Percentiles rank a stretch among this genome's conserved stretches.
Evolutionary conservation across 441 rosid species (phyloP).

Genomic region (Adansonia gregorii): DNA sequence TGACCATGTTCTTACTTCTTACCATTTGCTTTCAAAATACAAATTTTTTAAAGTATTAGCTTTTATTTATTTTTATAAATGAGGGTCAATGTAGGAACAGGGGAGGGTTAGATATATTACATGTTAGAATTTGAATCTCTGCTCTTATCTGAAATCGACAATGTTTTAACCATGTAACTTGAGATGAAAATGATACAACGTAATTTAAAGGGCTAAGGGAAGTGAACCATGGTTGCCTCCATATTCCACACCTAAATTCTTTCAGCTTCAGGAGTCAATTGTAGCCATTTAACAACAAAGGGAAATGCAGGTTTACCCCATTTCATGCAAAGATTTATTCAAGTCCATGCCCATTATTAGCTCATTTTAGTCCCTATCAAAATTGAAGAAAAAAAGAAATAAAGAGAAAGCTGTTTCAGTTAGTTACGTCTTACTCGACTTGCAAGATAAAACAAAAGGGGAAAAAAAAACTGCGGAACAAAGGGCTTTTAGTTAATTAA

Average conservation of each 20-base stretch:
- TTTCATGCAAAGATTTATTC: neutral
- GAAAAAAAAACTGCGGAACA: no score
- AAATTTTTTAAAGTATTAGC: neutral
- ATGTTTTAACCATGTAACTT: neutral
- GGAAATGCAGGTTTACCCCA: neutral
- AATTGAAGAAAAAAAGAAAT: neutral
- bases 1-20: no score
- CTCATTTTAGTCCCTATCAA: neutral
- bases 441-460: neutral
- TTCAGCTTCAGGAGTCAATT: neutral
- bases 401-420: neutral
- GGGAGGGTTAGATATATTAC: no score
- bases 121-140: no score
- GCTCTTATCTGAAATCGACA: neutral
- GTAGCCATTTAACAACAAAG: neutral
- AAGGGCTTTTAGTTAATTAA: no score
- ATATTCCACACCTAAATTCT: neutral
- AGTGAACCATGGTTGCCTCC: neutral
- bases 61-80: no score
- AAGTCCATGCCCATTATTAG: neutral
- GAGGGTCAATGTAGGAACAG: no score
- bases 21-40: neutral
- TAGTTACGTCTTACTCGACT: neutral
- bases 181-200: neutral
- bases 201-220: no score